Evolutionary conservation across 164 flowering plant genomes (phyloP).

Genomic region (Aristolochia fimbriata): DNA sequence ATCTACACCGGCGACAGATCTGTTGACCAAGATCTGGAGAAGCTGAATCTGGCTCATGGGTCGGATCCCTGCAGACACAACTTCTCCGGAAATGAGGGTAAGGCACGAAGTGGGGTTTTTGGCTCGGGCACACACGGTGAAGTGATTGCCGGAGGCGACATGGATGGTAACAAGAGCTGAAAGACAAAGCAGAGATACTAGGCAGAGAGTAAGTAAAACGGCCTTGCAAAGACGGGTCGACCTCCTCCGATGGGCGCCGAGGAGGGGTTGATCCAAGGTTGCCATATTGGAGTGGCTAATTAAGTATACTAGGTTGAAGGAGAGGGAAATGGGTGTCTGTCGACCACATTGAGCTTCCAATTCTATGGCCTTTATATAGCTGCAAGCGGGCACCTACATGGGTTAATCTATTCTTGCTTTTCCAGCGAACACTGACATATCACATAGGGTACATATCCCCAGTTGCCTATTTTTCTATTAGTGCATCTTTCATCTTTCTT

Average conservation of each 20-base stretch:
- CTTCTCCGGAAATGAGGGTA: slow-evolving; percentile 14
- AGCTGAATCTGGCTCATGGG: background rate
- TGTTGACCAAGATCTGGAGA: slow-evolving; percentile 13
- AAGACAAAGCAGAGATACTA: slow-evolving; percentile 16
- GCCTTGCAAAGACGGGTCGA: slow-evolving; percentile 13
- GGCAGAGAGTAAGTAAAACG: slow-evolving; percentile 13
- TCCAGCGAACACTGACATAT: too few species aligned
- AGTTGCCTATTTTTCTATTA: too few species aligned
- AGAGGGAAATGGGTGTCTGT: too few species aligned
- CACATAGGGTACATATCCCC: too few species aligned
- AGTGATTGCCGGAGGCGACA: background rate
- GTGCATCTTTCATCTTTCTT: too few species aligned
- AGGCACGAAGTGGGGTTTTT: slow-evolving; percentile 21
- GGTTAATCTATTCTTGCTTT: too few species aligned
- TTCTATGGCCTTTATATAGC: too few species aligned
- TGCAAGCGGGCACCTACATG: too few species aligned
- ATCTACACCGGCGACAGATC: slow-evolving; percentile 8
- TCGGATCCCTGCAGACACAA: background rate
- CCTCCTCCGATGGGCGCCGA: slow-evolving; percentile 9
- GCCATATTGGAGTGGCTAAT: slow-evolving; percentile 8
- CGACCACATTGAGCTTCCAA: too few species aligned
- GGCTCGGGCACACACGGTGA: slow-evolving; percentile 6
- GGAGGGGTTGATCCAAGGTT: slow-evolving; percentile 17
- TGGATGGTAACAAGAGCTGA: slow-evolving; percentile 10
- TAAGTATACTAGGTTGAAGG: too few species aligned